Evolutionary conservation across 2,329 filamentous ascomycete species (phyloP), one percentile per base, ranked within the genome.

Genomic region (Penicillium verrucosum): DNA sequence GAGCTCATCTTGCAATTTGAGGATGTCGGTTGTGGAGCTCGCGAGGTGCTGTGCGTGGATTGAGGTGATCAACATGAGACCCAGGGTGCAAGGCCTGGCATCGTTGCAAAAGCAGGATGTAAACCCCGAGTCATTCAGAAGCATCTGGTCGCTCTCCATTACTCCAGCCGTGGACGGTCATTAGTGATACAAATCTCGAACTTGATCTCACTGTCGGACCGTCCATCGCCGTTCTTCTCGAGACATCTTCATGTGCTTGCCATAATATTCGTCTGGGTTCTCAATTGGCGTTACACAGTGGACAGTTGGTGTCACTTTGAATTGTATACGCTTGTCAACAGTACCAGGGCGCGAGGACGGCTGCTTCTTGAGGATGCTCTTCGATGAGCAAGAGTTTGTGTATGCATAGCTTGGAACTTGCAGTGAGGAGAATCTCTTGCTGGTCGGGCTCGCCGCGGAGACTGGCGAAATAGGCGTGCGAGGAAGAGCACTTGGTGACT

Each of bases 221-320:
- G 63, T 68, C 78, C 78, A 80, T 63, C 78, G 70, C 63, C 77
- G 69, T 60, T 80, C 78, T 38, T 80, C 78, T 50, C 69, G 70
- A 36, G 73, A 72, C 67, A 80, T 71, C 67, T 78, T 79, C 40
- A 65, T 71, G 60, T 79, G 75, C n/a, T 66, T 71, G 45, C 78
- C 78, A 49, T 80, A 80, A 60, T 79, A 80, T 50, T 79, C 78
- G 18, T 79, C 75, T 5, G 73, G 71, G 18, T 77, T 75, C 62
- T 79, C 77, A 58, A 81, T 79, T 0, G 78, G 78, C 2, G 77
- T 79, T 47, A 81, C 74, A 54, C 74, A 77, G 65, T 79, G 70
- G 25, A 81, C 73, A 23, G 72, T 75, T 4, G 78, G 78, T 6
- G 75, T 74, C 37, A 70, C 73, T 38, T 70, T 65, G 64, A 80